Evolutionary conservation across 257 asterid genomes (phyloP).

Genomic region (Rauvolfia tetraphylla): DNA sequence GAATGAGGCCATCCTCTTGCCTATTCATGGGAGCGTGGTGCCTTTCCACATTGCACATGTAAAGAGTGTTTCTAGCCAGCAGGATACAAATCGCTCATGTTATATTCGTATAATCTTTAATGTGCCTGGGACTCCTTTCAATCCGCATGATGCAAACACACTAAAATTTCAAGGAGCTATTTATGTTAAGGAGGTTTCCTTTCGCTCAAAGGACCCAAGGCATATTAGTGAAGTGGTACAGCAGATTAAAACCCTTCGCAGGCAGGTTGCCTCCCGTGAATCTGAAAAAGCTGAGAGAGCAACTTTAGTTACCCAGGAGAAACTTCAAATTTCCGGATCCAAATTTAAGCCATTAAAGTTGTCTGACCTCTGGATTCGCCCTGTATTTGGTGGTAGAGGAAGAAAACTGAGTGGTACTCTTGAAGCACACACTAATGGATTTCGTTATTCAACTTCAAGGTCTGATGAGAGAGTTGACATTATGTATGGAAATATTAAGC

Average conservation of each 20-base stretch:
- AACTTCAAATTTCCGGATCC: slow-evolving; percentile 9
- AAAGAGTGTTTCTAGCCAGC: slow-evolving; percentile 19
- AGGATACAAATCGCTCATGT: slow-evolving; percentile 14
- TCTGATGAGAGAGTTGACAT: slow-evolving; percentile 8
- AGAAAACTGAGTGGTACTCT: slow-evolving; percentile 15
- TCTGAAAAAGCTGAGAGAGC: slow-evolving; percentile 16
- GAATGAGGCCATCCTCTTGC: slow-evolving; percentile 16
- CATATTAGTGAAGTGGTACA: slow-evolving; percentile 20
- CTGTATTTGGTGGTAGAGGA: slow-evolving; percentile 19
- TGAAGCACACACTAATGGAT: slow-evolving; percentile 17
- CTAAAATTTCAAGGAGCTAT: slow-evolving; percentile 15
- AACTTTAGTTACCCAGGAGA: slow-evolving; percentile 14
- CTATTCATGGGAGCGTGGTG: slow-evolving; percentile 15
- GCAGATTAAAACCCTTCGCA: slow-evolving; percentile 15
- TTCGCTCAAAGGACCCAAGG: slow-evolving; percentile 20
- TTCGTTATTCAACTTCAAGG: slow-evolving; percentile 22
- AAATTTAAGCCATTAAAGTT: slow-evolving; percentile 17
- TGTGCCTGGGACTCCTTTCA: slow-evolving; percentile 19
- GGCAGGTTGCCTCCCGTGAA: slow-evolving; percentile 16
- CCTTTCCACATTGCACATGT: slow-evolving; percentile 17
- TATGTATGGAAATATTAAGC: slow-evolving; percentile 15
- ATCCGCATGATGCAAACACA: slow-evolving; percentile 14
- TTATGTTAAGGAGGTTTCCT: slow-evolving; percentile 16
- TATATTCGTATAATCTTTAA: slow-evolving; percentile 16
- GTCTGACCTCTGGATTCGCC: slow-evolving; percentile 19